Base-by-base conservation (phyloP, 2,329 filamentous ascomycete genomes). In the Fusarium citri region DNA sequence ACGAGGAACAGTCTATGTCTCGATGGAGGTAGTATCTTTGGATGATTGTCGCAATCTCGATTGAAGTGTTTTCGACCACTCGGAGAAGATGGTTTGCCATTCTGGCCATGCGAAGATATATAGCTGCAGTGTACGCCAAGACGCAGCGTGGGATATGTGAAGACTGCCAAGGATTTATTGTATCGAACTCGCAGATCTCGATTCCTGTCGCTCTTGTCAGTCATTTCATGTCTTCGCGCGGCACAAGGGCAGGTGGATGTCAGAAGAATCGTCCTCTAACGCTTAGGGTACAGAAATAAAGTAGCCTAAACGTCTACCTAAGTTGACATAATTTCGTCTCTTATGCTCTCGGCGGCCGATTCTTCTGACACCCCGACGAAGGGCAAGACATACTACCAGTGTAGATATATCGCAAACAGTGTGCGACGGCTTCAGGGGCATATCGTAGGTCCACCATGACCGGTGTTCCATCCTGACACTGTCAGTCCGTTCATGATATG, bases 381-480 rank as follows among this genome's bases (percentile, higher is more conserved):
- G 12, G 10, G 8, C 40, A 15, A 11, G n/a, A 72, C 78, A 60
- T 62, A 80, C 80, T 71, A 22, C 76, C 65, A 8, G 77, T 79
- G 55, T 82, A 82, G 53, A 81, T 75, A 59, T 78, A 82, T 28
- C 72, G 71, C 25, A 81, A 72, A 55, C 77, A 77, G 55, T 78
- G 74, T 8, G 65, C 77, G 18, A 76, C 68, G 18, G 77, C 70
- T 43, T 73, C 72, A 9, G 72, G 68, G 23, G 74, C 71, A 43
- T 71, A 73, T 1, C 68, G 48, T 18, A 79, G 45, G 41, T 66
- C 41, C 14, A 81, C 55, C 14, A 71, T 66, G 14, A 77, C 71
- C 2, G 74, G 74, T 6, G 68, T 55, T 12, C 76, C 76, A 41
- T 77, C 71, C 80, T 81, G 14, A 5, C 22, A 23, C 42, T 26